Base-by-base conservation (phyloP, 805 yeast species). In the Wickerhamomyces alni region DNA sequence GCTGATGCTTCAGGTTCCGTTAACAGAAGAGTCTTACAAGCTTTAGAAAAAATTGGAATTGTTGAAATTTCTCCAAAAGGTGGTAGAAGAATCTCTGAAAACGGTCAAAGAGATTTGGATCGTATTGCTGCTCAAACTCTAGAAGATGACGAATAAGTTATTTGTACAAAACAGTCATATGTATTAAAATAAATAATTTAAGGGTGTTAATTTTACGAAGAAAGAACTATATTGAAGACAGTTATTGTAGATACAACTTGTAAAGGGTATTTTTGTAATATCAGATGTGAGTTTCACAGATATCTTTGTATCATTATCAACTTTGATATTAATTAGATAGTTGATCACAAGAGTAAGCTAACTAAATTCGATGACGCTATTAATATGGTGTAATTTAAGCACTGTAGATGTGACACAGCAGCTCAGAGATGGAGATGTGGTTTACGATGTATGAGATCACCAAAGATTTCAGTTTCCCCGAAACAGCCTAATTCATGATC, bases 51-150 rank as follows among this genome's bases (percentile, higher is more conserved):
- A 80, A 84, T 93, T 55, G 98, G 98, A 72, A 87, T 93, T 60
- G 77, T 93, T 61, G 99, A 91, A 78, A 77, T 84, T 70, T 81
- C 95, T 68, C 86, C 88, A 74, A 87, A 87, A 76, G 97, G 97
- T 71, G 99, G 99, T 74, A 93, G 99, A 83, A 87, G 89, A 75
- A 87, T 93, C 82, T 84, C 97, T 54, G 96, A 87, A 70, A 86
- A 88, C 76, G 99, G 99, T 71, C 98, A 91, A 80, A 89, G 99
- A 87, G 99, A 93, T 79, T 85, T 93, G 78, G 99, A 93, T 80
- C 97, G 99, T 83, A 91, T 91, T 72, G 98, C 98, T 68, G 96
- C 95, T 71, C 96, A 88, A 78, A 87, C 96, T 70, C 80, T 86
- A 72, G 95, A 88, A 77, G 81, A 80, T 67, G 93, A 85, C 65